Evolutionary conservation across 768 basidiomycete species (phyloP), one percentile per base, ranked within the genome.

Genomic region (Leccinellum luteum): DNA sequence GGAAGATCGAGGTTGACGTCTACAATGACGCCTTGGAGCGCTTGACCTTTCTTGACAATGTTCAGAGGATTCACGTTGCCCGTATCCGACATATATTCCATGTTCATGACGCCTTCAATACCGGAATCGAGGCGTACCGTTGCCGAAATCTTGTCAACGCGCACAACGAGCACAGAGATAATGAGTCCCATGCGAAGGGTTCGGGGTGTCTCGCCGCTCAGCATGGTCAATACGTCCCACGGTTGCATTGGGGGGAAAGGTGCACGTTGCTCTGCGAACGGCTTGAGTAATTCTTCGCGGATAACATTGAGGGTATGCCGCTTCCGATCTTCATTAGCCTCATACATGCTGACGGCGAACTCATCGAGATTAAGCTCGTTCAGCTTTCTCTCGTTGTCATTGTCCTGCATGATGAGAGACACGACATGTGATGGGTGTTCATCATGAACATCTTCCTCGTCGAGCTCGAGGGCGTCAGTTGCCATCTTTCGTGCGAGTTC

Each of bases 401-500:
- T 77, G 69, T 96, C 92, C 43, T 84, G 79, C 87, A 97, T 92
- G 69, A 99, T 87, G 48, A 86, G 74, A 14, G 83, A 82, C 47
- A 99, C 93, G 8, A 92, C 89, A 63, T 89, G 86, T 2, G 97
- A 98, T 27, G 94, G 91, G 69, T 96, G 91, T 65, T 90, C 86
- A 62, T 92, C 92, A 55, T 91, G 90, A 32, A 94, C 81, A 74
- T 99, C 97, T 71, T 98, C 97, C 66, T 96, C 94, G 63, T 99
- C 97, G n/a, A 93, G 81, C 68, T 98, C 97, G 14, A 98, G 81
- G 5, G 96, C 94, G 73, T 98, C 94, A 19, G 92, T 91, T 35
- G 96, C 96, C 94, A 99, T 97, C 78, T 98, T 98, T 34, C 93
- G 87, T 4, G 97, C 96, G 38, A 98, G 81, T 63, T 98, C 95